These are phyloP conservation scores for Blastomyces silverae DNA, from an alignment of 2,329 filamentous ascomycete species.

Conservation along the genomic window DNA sequence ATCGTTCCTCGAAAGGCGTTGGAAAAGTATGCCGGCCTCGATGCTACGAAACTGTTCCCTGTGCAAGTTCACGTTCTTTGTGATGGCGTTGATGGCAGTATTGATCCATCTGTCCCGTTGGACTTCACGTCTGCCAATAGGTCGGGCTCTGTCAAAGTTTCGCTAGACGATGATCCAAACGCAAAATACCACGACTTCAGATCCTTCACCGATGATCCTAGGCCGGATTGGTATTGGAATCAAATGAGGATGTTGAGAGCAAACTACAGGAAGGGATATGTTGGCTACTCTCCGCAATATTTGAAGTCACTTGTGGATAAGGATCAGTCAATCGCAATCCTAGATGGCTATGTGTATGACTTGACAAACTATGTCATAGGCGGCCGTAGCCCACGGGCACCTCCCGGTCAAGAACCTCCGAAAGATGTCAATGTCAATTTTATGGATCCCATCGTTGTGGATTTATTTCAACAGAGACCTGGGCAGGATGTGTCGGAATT, in stretches of 20 bases:
- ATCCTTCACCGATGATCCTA: conserved; percentile 69
- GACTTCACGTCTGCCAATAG: conserved; percentile 76
- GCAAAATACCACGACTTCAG: conserved; percentile 89
- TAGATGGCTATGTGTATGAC: conserved; percentile 78
- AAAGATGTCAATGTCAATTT: conserved; percentile 59
- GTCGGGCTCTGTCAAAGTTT: conserved; percentile 57
- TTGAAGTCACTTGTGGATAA: conserved; percentile 63
- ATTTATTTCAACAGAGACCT: conserved; percentile 67
- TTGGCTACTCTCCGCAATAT: conserved; percentile 76
- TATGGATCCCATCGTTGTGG: conserved; percentile 67
- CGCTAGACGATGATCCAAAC: conserved; percentile 64
- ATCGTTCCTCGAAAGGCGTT: conserved; percentile 57
- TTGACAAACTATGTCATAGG: conserved; percentile 74
- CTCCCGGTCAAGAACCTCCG: conserved; percentile 47
- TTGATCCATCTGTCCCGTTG: conserved; percentile 69
- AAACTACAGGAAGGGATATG: conserved; percentile 75
- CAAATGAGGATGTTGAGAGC: conserved; percentile 71
- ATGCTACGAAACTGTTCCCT: conserved; percentile 85
- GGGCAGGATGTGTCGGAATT: conserved; percentile 77
- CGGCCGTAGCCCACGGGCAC: conserved; percentile 59
- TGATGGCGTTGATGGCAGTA: conserved; percentile 61
- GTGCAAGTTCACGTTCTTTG: conserved; percentile 91
- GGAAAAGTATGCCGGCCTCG: conserved; percentile 74
- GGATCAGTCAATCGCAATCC: conserved; percentile 64
- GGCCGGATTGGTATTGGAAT: conserved; percentile 88